These are phyloP conservation scores for Fusarium concolor DNA, from an alignment of 2,329 filamentous ascomycete genomes.

Conservation along the genomic window DNA sequence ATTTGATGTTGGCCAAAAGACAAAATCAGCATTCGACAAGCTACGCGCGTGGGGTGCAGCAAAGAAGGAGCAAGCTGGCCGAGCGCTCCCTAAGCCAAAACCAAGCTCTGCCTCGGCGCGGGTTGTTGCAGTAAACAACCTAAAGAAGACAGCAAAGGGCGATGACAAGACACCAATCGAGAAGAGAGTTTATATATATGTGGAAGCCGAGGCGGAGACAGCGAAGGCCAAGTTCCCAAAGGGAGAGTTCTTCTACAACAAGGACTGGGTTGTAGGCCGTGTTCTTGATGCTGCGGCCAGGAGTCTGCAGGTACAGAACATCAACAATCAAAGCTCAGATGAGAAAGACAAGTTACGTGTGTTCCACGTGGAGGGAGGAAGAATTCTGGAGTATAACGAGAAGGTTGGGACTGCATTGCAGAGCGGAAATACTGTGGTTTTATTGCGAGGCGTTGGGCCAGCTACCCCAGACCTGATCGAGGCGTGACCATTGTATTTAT, in stretches of 20 bases:
- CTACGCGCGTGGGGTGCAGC: constrained; percentile 83
- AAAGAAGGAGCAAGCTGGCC: constrained; percentile 73
- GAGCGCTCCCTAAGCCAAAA: constrained; percentile 71
- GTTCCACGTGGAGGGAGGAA: constrained; percentile 92
- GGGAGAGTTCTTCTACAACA: constrained; percentile 82
- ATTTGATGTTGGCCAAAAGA: constrained; percentile 68
- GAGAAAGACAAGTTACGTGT: constrained; percentile 86
- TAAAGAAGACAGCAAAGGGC: constrained; percentile 92
- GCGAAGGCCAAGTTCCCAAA: constrained; percentile 85
- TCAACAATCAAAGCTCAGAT: constrained; percentile 81
- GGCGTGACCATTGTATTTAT: constrained; percentile 19
- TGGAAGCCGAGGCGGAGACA: constrained; percentile 90
- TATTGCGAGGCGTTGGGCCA: constrained; percentile 87
- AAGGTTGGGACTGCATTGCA: constrained; percentile 79
- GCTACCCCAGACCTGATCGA: constrained; percentile 76
- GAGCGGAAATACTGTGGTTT: constrained; percentile 89
- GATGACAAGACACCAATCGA: constrained; percentile 83
- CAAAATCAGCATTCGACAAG: constrained; percentile 78
- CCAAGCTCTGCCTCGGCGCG: constrained; percentile 72
- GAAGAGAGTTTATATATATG: constrained; percentile 89
- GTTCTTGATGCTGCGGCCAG: constrained; percentile 83
- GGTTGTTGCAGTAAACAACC: constrained; percentile 75
- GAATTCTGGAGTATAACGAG: constrained; percentile 87
- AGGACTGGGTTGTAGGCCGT: constrained; percentile 90
- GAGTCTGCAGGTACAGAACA: constrained; percentile 81